A percentile compares a stretch with the other conserved stretches of the same genome.
phyloP scores from a whole-genome alignment of 805 yeast genomes.

The Pichia cephalocereana region DNA sequence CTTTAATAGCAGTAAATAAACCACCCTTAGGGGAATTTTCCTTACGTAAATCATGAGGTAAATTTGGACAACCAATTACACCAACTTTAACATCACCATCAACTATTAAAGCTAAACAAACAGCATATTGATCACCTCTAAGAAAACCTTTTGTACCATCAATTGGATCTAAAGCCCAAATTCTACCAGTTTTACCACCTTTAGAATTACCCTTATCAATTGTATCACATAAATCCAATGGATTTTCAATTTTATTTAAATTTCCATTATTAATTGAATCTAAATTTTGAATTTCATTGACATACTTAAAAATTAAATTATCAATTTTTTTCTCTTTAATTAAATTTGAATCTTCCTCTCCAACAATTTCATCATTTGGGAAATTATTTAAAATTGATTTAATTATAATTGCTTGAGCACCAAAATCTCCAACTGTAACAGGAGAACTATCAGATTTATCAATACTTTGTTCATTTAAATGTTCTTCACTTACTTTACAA shows the following conservation, averaged over 20 bases:
- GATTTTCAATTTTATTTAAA: slow-evolving; percentile 34
- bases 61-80: slow-evolving; percentile 93
- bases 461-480: slow-evolving; percentile 40
- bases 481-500: slow-evolving; percentile 48
- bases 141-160: slow-evolving; percentile 97
- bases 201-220: slow-evolving; percentile 73
- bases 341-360: slow-evolving; percentile 82
- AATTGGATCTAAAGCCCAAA: slow-evolving; percentile 97
- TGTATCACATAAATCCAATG: slow-evolving; percentile 46
- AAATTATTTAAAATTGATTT: slow-evolving; percentile 71
- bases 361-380: slow-evolving; percentile 81
- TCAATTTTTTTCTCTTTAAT: slow-evolving; percentile 47
- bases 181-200: slow-evolving; percentile 74
- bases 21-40: slow-evolving; percentile 50
- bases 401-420: slow-evolving; percentile 89
- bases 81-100: slow-evolving; percentile 83
- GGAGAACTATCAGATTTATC: slow-evolving; percentile 88
- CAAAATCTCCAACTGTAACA: slow-evolving; percentile 93
- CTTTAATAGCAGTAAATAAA: slow-evolving; percentile 58
- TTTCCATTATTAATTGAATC: slow-evolving; percentile 27
- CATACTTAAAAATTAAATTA: slow-evolving; percentile 48
- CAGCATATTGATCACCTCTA: slow-evolving; percentile 95
- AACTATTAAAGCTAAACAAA: slow-evolving; percentile 82
- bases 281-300: slow-evolving; percentile 41
- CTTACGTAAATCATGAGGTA: slow-evolving; percentile 42